Conservation (phyloP, 805 yeast species). For the Maudiozyma pseudohumilis region DNA sequence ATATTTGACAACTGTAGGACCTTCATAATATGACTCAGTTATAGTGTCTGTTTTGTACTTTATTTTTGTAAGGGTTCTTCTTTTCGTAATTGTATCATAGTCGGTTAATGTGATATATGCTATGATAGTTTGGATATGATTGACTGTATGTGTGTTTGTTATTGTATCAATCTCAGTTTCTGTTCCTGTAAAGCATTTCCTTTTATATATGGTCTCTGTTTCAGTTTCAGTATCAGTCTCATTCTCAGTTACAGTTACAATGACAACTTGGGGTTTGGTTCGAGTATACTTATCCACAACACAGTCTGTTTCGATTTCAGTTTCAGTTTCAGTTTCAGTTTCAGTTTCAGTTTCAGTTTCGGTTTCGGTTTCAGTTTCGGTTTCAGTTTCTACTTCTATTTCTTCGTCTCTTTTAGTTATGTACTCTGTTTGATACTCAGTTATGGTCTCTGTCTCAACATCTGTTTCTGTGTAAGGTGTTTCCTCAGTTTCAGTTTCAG, state of each 20-base stretch:
- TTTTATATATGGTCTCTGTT: conserved; percentile 3
- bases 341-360: conserved; percentile 10
- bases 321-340: conserved; percentile 17
- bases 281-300: conserved; percentile 7
- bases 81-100: conserved; percentile 8
- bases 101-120: conserved; percentile 9
- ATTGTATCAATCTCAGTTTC: conserved; percentile 11
- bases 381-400: not conserved
- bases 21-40: conserved; percentile 17
- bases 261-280: conserved; percentile 6
- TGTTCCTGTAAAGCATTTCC: conserved; percentile 5
- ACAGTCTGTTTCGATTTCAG: conserved; percentile 9
- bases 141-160: conserved; percentile 3
- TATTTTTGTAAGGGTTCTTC: conserved; percentile 18
- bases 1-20: conserved; percentile 13
- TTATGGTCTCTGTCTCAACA: conserved; percentile 1
- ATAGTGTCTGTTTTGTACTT: conserved; percentile 24
- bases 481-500: conserved; percentile 4
- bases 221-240: conserved; percentile 7
- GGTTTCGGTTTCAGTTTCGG: conserved; percentile 10
- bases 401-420: conserved; percentile 5
- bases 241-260: conserved; percentile 2
- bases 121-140: conserved; percentile 8
- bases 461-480: not conserved
- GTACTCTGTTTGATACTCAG: conserved; percentile 5